A percentile compares a stretch with the other conserved stretches of the same genome.
Conservation (phyloP, 345 rosid species). For the Eucalyptus cladocalyx region DNA sequence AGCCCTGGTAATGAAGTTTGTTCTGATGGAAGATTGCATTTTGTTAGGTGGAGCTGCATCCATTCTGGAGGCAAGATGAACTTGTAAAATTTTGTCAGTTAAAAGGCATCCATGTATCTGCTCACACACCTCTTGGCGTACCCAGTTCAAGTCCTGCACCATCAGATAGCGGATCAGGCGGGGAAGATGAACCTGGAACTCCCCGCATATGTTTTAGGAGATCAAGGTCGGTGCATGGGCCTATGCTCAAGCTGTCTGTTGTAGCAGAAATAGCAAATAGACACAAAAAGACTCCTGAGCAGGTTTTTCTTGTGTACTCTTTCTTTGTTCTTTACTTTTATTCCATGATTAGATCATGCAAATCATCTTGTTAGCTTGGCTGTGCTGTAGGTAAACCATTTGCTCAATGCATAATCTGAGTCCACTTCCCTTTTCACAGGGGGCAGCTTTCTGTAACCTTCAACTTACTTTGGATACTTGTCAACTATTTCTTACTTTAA, state of each 20-base stretch:
- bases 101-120: constrained; percentile 55
- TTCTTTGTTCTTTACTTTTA: background rate
- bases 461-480: background rate
- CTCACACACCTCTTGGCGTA: constrained; percentile 61
- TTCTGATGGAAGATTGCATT: background rate
- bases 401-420: background rate
- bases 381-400: background rate
- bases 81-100: constrained; percentile 46
- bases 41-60: constrained; percentile 49
- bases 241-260: constrained; percentile 50
- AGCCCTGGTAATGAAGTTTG: background rate
- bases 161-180: constrained; percentile 51
- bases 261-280: constrained; percentile 41
- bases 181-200: constrained; percentile 63
- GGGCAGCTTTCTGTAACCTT: background rate
- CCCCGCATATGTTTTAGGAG: constrained; percentile 54
- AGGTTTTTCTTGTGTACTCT: constrained; percentile 12
- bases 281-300: constrained; percentile 47
- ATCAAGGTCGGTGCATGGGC: constrained; percentile 58
- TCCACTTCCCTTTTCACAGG: background rate
- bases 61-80: constrained; percentile 64
- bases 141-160: constrained; percentile 38
- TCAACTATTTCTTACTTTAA: background rate
- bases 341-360: background rate
- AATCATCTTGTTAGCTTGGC: background rate